Base-by-base conservation (phyloP, 225 moss, liverwort and hornwort genomes). In the Sphagnum tenellum region DNA sequence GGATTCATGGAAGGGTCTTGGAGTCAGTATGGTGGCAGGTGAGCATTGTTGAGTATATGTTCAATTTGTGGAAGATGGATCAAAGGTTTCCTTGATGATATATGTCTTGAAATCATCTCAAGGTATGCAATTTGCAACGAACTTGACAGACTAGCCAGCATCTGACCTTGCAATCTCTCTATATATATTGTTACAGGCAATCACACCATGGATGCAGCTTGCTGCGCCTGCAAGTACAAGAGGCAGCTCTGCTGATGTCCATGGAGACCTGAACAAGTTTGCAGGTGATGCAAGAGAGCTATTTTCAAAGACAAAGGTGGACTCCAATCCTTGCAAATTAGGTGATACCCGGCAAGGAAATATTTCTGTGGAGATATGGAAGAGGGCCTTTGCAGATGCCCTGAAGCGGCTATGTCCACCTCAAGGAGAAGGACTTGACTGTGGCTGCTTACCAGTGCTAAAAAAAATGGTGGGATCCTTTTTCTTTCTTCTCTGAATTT, bases 11-110 rank as follows among this genome's bases (percentile, higher is more conserved):
- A 55, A 92, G 92, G 55, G 87, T 93, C 51, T 70, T 93, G 45
- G 90, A 98, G 77, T 90, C 86, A 69, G 87, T 98, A 5, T 98
- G 96, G 96, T 98, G 96, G 96, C 96, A 98, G 93, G 96, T 98
- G 76, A 69, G 65, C 55, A 61, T 29, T 29, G 29, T 29, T 29
- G 29, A 29, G 29, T 29, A 29, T 29, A 29, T 29, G 29, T 29
- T 29, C 29, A 29, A 29, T 29, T 29, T 29, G 29, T 29, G 29
- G 29, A 29, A 29, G 29, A 29, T 29, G 29, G 29, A 29, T 29
- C 29, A 29, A 29, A 29, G 29, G 29, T 29, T 29, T 29, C 29
- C 29, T 29, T 29, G 29, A 29, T 29, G 29, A 29, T 29, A 29
- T 29, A 29, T 29, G 29, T 29, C 29, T 29, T 29, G 29, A 29